Evolutionary conservation across 73 alveolate species (phyloP).

Genomic region (Diophrys sp.): DNA sequence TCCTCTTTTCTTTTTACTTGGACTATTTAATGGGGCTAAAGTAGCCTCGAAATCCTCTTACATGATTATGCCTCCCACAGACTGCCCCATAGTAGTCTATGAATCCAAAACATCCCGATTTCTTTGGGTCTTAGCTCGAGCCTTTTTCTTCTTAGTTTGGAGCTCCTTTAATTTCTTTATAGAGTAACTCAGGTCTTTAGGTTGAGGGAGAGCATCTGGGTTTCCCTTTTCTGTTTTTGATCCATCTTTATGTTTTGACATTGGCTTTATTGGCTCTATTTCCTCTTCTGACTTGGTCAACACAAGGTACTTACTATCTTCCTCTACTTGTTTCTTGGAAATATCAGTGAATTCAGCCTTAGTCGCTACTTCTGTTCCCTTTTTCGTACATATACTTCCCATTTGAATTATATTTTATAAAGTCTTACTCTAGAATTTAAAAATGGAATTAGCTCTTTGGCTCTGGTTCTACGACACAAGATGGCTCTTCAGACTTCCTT

Average conservation of each 20-base stretch:
- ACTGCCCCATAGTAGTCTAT: neutral
- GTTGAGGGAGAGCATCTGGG: neutral
- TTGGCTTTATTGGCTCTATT: neutral
- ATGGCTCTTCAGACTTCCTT: too few relatives aligned
- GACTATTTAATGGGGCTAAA: neutral
- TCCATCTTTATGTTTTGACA: too few relatives aligned
- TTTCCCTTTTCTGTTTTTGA: neutral
- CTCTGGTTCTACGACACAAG: too few relatives aligned
- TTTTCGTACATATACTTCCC: neutral
- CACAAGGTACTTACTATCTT: neutral
- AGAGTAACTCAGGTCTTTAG: neutral
- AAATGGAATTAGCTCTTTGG: too few relatives aligned
- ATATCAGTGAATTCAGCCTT: neutral
- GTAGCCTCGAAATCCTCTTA: neutral
- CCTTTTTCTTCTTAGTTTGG: neutral
- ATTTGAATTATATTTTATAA: too few relatives aligned
- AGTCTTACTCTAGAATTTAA: too few relatives aligned
- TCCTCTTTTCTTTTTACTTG: neutral
- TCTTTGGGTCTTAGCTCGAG: neutral
- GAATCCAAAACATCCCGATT: neutral
- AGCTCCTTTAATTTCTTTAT: neutral
- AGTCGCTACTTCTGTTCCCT: neutral
- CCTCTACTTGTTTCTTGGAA: neutral
- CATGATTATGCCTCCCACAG: neutral
- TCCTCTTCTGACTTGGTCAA: neutral